Percentiles rank a stretch among this genome's conserved stretches.
Conservation (phyloP, 2,329 filamentous ascomycete genomes). For the Colletotrichum scovillei region DNA sequence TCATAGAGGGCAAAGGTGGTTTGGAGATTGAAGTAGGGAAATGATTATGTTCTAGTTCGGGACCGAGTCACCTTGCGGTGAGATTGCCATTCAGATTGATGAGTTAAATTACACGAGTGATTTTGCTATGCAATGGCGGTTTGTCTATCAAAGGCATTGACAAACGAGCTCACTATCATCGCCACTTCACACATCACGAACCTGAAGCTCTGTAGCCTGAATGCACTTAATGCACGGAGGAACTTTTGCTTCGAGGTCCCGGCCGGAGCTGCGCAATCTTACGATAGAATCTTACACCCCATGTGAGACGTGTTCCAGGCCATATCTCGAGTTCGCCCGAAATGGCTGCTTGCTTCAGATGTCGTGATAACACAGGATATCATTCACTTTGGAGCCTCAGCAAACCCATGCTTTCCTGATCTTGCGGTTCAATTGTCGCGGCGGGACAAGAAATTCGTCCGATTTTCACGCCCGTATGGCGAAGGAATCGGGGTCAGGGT, state of each 20-base stretch:
- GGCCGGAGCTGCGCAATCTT: neutral
- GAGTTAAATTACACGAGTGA: neutral
- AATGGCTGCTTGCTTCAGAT: neutral
- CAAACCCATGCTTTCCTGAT: neutral
- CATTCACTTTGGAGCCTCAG: neutral
- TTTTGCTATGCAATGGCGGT: no score
- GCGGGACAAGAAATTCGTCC: neutral
- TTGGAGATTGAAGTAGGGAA: neutral
- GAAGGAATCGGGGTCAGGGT: neutral
- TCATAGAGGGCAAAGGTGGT: neutral
- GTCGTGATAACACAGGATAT: neutral
- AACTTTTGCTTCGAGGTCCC: neutral
- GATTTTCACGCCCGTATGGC: neutral
- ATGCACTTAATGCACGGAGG: neutral
- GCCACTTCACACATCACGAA: neutral
- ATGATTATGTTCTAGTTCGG: neutral
- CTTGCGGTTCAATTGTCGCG: neutral
- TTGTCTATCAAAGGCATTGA: neutral
- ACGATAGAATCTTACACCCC: neutral
- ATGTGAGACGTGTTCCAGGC: neutral
- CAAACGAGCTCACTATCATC: neutral
- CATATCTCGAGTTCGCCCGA: neutral
- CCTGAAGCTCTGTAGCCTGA: neutral
- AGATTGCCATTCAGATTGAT: neutral
- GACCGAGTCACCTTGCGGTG: neutral